Evolutionary conservation across 108 stramenopile species (phyloP).

Genomic region (Epipyxis sp.): DNA sequence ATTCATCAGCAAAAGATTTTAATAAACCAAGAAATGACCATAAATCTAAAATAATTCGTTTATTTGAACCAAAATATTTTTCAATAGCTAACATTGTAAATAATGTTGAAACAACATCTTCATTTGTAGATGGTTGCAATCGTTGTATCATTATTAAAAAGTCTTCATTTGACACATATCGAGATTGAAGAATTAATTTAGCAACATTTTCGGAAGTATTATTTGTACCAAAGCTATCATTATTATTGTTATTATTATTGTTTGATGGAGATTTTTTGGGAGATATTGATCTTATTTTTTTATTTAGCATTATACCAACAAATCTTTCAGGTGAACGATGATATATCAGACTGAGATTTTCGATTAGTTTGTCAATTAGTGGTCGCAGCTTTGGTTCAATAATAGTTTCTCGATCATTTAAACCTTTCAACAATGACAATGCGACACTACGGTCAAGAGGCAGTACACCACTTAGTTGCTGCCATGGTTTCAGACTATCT

Average conservation of each 20-base stretch:
- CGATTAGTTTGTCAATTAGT: not conserved
- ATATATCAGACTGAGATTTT: not conserved
- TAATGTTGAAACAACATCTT: not conserved
- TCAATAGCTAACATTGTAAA: not conserved
- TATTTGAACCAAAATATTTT: not conserved
- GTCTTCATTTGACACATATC: not conserved
- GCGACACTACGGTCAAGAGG: too few species aligned
- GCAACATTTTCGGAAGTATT: not conserved
- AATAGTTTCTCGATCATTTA: not conserved
- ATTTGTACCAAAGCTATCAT: too few species aligned
- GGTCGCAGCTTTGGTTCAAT: slow-evolving; percentile 5
- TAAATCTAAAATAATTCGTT: not conserved
- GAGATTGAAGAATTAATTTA: not conserved
- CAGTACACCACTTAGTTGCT: too few species aligned
- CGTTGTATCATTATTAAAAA: not conserved
- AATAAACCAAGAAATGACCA: not conserved
- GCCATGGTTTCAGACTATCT: too few species aligned
- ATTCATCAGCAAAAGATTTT: slow-evolving; percentile 3
- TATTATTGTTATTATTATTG: too few species aligned
- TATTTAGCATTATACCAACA: not conserved
- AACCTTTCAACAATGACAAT: not conserved
- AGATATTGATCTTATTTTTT: not conserved
- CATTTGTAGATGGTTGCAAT: not conserved
- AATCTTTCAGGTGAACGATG: not conserved
- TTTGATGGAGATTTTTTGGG: not conserved